Base-by-base conservation (phyloP, 768 basidiomycete species). In the Lepiota venenata region DNA sequence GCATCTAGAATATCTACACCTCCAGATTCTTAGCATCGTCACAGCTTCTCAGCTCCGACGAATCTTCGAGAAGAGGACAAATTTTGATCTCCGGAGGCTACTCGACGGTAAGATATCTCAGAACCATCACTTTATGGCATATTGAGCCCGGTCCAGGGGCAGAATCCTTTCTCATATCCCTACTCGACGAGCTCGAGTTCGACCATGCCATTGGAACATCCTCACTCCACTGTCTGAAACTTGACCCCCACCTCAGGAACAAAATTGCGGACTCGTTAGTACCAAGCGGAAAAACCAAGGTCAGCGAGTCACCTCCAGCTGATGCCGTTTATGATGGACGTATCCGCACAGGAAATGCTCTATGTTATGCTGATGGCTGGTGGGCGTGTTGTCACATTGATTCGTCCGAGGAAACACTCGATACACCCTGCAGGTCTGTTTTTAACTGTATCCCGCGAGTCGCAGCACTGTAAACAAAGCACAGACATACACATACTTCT, bases 1-100 rank as follows among this genome's bases (percentile, higher is more conserved):
- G 18, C 97, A 98, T 74, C 81, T 99, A 56, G 96, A 98, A 68
- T 97, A 97, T 69, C 75, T 98, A 7, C 90, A 99, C 66, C 75
- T 98, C 2, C 95, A 97, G 70, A 91, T 98, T 52, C 70, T 98
- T 25, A 94, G 91, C 60, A 84, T 97, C 35, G 85, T 97, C 43
- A 91, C 94, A 2, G 88, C 84, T 1, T 76, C 85, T 3, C 94
- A 98, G 66, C 76, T 99, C 2, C 81, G 83, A 27, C 77, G 84
- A 29, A 88, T 96, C 62, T 98, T 99, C 61, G 87, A 93, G 64
- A 77, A 88, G 54, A 80, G 93, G 48, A 90, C 85, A 46, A 98
- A 98, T 67, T 98, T 96, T 63, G 96, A 99, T 63, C 73, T 98
- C 18, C 72, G 88, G 48, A 77, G 91, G 47, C 74, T 91, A 27